Conservation (phyloP, 371 early-diverging fungal genomes). For the Rhizopus microsporus region DNA sequence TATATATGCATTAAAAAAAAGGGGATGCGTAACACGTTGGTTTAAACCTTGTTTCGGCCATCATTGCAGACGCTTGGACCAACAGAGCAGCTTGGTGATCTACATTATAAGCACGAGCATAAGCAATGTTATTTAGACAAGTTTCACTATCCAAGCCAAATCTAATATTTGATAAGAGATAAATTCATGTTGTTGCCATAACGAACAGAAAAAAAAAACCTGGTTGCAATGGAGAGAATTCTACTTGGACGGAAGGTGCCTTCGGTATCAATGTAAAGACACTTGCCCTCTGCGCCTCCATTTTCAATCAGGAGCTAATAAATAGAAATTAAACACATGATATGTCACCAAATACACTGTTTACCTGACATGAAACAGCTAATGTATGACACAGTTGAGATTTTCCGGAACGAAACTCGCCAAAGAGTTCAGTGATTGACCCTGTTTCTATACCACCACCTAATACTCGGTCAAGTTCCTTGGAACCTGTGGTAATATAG, state of each 20-base stretch:
- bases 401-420: slow-evolving; percentile 99
- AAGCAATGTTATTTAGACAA: slow-evolving; percentile 95
- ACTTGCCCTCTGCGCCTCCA: slow-evolving; percentile 98
- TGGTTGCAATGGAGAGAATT: slow-evolving; percentile 88
- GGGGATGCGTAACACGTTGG: not conserved
- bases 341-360: not conserved
- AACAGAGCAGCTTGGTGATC: slow-evolving; percentile 96
- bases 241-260: slow-evolving; percentile 98
- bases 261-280: slow-evolving; percentile 99
- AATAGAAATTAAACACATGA: not conserved
- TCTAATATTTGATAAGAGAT: slow-evolving; percentile 8
- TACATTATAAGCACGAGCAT: slow-evolving; percentile 97
- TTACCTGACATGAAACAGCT: slow-evolving; percentile 95
- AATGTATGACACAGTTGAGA: slow-evolving; percentile 97
- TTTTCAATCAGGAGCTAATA: slow-evolving; percentile 73
- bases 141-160: slow-evolving; percentile 87
- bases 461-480: slow-evolving; percentile 92
- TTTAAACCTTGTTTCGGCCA: slow-evolving; percentile 79
- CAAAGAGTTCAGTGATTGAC: slow-evolving; percentile 98
- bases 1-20: slow-evolving; percentile 1
- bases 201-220: slow-evolving; percentile 32
- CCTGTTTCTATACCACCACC: slow-evolving; percentile 99
- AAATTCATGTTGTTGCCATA: not conserved
- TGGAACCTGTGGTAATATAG: slow-evolving; percentile 91
- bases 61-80: slow-evolving; percentile 94